phyloP scores from a whole-genome alignment of 2,329 filamentous ascomycete species.

The Penicillium sp. region DNA sequence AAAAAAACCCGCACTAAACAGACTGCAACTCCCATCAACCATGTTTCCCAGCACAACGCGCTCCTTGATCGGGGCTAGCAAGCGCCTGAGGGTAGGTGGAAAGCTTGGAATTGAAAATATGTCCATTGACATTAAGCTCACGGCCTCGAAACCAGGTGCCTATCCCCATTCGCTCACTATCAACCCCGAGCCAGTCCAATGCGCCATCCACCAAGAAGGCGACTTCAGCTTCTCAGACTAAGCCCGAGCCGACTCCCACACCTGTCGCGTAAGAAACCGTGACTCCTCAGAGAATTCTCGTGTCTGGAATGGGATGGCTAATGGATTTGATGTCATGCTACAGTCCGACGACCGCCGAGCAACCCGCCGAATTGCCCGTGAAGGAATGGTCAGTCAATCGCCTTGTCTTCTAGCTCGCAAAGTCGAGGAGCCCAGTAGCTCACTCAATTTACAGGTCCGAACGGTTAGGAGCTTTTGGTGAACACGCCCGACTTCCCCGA shows the following conservation, averaged over 20 bases:
- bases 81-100: slow-evolving; percentile 28
- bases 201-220: slow-evolving; percentile 20
- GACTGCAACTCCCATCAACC: slow-evolving; percentile 16
- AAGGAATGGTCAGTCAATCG: slow-evolving; percentile 37
- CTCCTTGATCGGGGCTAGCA: slow-evolving; percentile 28
- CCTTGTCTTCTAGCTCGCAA: not conserved
- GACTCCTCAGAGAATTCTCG: not conserved
- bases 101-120: not conserved
- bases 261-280: slow-evolving; percentile 18
- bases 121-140: not conserved
- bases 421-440: slow-evolving; percentile 7
- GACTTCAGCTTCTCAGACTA: slow-evolving; percentile 14
- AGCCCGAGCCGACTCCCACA: slow-evolving; percentile 8
- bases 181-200: slow-evolving; percentile 24
- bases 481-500: slow-evolving; percentile 66
- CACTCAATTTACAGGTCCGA: slow-evolving; percentile 36
- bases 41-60: slow-evolving; percentile 33
- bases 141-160: slow-evolving; percentile 16
- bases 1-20: slow-evolving; percentile 30
- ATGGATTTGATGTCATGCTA: slow-evolving; percentile 10
- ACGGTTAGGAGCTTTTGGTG: slow-evolving; percentile 39
- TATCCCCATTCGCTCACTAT: slow-evolving; percentile 27
- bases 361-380: slow-evolving; percentile 20
- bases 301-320: not conserved
- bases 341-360: slow-evolving; percentile 21